phyloP scores from a whole-genome alignment of 441 rosid species.

The Gossypium gossypioides region DNA sequence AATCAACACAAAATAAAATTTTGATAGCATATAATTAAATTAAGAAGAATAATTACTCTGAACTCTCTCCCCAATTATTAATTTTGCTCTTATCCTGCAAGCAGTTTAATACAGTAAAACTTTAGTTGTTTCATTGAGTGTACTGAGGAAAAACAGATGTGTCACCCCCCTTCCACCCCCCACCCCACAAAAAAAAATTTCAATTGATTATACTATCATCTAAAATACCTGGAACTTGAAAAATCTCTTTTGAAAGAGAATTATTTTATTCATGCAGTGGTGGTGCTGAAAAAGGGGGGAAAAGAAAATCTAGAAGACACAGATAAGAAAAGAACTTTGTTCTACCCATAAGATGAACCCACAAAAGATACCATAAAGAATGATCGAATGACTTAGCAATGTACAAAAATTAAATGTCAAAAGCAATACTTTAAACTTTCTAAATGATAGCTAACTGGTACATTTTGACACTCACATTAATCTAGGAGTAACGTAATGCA shows the following conservation, averaged over 20 bases:
- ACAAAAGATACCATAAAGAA: not conserved
- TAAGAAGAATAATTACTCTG: constrained; percentile 43
- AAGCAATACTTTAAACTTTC: not conserved
- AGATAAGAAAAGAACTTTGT: not conserved
- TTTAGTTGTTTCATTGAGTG: constrained; percentile 9
- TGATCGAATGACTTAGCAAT: not conserved
- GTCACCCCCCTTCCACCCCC: not conserved
- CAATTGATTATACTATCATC: not conserved
- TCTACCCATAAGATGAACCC: not conserved
- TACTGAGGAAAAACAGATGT: not conserved
- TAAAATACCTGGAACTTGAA: not conserved
- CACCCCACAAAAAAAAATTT: not conserved
- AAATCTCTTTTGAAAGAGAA: not conserved
- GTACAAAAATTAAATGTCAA: not conserved
- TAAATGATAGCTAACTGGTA: not conserved
- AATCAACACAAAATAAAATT: constrained; percentile 17
- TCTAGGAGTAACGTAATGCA: not conserved
- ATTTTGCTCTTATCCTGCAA: constrained; percentile 57
- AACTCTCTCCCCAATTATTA: constrained; percentile 39
- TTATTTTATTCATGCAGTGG: not conserved
- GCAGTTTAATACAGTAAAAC: constrained; percentile 14
- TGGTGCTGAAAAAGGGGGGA: not conserved
- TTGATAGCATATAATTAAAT: constrained; percentile 10
- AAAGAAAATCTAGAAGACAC: not conserved
- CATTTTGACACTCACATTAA: not conserved